These are phyloP conservation scores for Colletotrichum navitas DNA, from an alignment of 2,329 filamentous ascomycete species.

Conservation along the genomic window DNA sequence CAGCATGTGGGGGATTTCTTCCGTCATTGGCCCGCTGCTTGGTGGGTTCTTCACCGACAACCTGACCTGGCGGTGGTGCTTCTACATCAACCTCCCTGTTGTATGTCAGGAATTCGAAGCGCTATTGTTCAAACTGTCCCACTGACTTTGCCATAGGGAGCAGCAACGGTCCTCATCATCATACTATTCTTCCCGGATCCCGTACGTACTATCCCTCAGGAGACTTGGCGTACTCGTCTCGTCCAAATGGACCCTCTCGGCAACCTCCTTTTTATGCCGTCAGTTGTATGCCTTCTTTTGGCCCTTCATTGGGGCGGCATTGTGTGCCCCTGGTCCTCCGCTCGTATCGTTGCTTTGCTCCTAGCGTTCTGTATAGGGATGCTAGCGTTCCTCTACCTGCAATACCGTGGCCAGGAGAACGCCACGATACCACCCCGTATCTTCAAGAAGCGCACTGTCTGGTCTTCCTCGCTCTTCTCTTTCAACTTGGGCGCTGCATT, in stretches of 20 bases:
- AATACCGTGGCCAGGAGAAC: conserved; percentile 54
- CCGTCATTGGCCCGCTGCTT: conserved; percentile 51
- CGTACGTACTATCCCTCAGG: not conserved
- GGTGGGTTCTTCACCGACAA: conserved; percentile 53
- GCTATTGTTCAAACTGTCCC: rapidly evolving
- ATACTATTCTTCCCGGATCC: conserved; percentile 46
- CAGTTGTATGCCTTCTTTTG: conserved; percentile 61
- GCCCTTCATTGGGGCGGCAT: conserved; percentile 65
- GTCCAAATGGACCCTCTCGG: conserved; percentile 46
- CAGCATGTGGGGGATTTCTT: conserved; percentile 62
- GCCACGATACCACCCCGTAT: conserved; percentile 60
- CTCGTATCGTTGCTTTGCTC: conserved; percentile 64
- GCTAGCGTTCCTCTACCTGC: conserved; percentile 53
- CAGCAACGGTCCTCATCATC: conserved; percentile 51
- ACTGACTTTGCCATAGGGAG: conserved; percentile 47
- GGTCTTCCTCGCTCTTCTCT: conserved; percentile 50
- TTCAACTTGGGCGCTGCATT: conserved; percentile 55
- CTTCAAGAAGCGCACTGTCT: conserved; percentile 55
- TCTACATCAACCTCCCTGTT: conserved; percentile 57
- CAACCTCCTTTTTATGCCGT: conserved; percentile 49
- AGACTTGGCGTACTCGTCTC: conserved; percentile 32
- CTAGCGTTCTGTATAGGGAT: conserved; percentile 57
- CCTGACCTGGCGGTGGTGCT: conserved; percentile 56
- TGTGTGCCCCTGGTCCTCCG: conserved; percentile 62
- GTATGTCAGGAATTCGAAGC: conserved; percentile 43